Evolutionary conservation across 108 stramenopile species (phyloP).

Genomic region (Thalassiosira profunda): DNA sequence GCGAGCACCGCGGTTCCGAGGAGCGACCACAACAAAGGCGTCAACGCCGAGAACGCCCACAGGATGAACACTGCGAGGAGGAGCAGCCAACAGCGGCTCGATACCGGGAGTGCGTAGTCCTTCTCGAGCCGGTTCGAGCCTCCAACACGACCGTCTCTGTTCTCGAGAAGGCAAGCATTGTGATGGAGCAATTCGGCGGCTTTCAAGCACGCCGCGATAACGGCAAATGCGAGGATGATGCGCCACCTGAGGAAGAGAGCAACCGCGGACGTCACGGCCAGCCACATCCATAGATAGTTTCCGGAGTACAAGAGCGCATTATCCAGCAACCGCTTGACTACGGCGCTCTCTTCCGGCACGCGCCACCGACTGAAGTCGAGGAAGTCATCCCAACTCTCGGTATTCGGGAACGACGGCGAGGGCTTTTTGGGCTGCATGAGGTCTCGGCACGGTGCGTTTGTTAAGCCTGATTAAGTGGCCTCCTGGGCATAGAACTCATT

Average conservation of each 20-base stretch:
- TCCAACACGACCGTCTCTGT: neutral
- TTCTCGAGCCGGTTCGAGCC: neutral
- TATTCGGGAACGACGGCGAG: conserved; percentile 6
- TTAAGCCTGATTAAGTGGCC: no score
- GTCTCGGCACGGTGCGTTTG: no score
- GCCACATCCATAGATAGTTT: conserved; percentile 20
- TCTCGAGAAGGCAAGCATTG: neutral
- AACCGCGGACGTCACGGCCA: neutral
- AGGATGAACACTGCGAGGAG: conserved; percentile 2
- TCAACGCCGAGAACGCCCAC: conserved; percentile 10
- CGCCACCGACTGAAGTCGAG: conserved; percentile 29
- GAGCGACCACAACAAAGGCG: neutral
- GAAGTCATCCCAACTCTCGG: conserved; percentile 28
- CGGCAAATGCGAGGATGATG: conserved; percentile 9
- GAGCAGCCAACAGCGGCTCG: neutral
- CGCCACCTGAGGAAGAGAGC: conserved; percentile 19
- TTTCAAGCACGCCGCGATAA: neutral
- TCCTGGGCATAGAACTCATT: no score
- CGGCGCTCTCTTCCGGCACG: conserved; percentile 5
- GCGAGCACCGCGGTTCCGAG: neutral
- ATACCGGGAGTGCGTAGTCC: neutral
- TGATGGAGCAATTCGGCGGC: neutral
- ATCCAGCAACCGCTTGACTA: conserved; percentile 9
- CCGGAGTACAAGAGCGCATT: conserved; percentile 7
- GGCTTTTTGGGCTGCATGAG: no score